phyloP scores from a whole-genome alignment of 805 yeast genomes.

The Candida parachauliodes region DNA sequence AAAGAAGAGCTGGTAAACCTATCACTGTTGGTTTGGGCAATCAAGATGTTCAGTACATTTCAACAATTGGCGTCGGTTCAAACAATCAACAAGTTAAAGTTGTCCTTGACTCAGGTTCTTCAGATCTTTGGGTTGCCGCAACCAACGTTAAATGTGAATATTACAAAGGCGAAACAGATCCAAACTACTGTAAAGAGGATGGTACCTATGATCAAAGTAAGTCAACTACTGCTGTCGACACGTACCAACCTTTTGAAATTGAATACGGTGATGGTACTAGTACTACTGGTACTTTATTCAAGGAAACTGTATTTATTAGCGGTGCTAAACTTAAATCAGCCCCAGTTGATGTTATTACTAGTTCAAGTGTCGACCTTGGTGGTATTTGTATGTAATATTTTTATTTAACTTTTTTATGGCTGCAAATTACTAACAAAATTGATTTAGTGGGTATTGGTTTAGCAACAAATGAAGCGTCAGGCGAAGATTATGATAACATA shows the following conservation, averaged over 20 bases:
- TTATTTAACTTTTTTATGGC: conserved; percentile 52
- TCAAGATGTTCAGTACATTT: conserved; percentile 9
- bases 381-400: conserved; percentile 6
- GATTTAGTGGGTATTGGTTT: conserved; percentile 7
- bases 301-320: conserved; percentile 13
- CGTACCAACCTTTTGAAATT: conserved; percentile 18
- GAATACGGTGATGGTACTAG: conserved; percentile 38
- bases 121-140: conserved; percentile 37
- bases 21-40: conserved; percentile 4
- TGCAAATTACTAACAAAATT: conserved; percentile 19
- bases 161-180: not conserved
- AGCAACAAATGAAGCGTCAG: conserved; percentile 2
- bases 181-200: conserved; percentile 24
- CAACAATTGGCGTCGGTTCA: conserved; percentile 27
- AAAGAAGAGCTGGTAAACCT: conserved; percentile 5
- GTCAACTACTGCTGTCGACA: conserved; percentile 22
- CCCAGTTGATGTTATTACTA: conserved; percentile 17
- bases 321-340: conserved; percentile 6
- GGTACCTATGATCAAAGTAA: conserved; percentile 35
- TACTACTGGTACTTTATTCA: conserved; percentile 49
- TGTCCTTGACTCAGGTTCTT: conserved; percentile 39
- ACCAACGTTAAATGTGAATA: conserved; percentile 6
- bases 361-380: conserved; percentile 3
- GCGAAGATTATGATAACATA: conserved; percentile 22
- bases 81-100: conserved; percentile 23